Evolutionary conservation across 306 rosid species (phyloP).

Genomic region (Boehmeria nivea): DNA sequence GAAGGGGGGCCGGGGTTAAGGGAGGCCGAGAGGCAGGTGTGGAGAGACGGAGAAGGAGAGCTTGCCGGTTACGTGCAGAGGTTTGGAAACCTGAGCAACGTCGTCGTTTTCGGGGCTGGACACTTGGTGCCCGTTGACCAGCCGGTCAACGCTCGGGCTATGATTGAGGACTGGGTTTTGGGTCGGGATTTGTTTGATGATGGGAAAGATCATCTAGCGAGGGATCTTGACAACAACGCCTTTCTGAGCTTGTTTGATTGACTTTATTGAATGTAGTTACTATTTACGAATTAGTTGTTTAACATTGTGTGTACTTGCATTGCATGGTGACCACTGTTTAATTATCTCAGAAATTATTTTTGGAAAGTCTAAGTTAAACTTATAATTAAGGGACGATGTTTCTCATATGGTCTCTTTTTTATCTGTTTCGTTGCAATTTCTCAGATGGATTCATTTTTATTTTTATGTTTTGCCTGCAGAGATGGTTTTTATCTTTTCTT

Average conservation of each 20-base stretch:
- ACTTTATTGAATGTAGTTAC: no score
- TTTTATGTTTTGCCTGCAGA: no score
- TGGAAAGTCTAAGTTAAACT: no score
- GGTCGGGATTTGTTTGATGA: constrained; percentile 35
- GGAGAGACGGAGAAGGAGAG: constrained; percentile 42
- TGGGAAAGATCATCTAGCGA: not conserved
- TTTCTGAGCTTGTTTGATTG: not conserved
- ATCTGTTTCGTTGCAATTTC: no score
- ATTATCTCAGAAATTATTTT: no score
- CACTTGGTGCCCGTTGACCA: constrained; percentile 65
- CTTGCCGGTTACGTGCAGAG: constrained; percentile 66
- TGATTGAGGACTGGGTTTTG: constrained; percentile 73
- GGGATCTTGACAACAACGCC: not conserved
- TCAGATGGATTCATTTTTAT: no score
- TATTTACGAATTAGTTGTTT: no score
- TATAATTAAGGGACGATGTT: no score
- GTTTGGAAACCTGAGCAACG: constrained; percentile 52
- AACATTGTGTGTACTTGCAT: no score
- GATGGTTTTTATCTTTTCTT: no score
- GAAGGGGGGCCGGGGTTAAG: constrained; percentile 35
- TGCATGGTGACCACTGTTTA: no score
- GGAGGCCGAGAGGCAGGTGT: constrained; percentile 46
- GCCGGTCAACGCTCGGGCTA: constrained; percentile 50
- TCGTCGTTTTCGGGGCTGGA: constrained; percentile 58
- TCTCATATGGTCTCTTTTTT: no score